phyloP scores from a whole-genome alignment of 2,329 filamentous ascomycete genomes.

The Diaporthe ampelina region DNA sequence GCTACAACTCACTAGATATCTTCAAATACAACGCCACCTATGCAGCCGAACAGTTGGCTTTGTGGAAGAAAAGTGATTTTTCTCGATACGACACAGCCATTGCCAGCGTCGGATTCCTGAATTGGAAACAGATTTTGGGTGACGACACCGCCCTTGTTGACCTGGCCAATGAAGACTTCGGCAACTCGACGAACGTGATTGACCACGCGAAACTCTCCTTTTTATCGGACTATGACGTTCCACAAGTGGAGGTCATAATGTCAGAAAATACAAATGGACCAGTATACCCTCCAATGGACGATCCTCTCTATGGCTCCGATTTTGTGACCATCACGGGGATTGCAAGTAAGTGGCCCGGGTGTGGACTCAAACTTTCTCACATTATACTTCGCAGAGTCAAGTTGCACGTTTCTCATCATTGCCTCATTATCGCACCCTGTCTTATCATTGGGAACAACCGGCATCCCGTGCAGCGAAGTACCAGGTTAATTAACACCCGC shows the following conservation, averaged over 20 bases:
- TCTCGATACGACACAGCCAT: conserved; percentile 57
- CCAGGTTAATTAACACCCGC: conserved; percentile 44
- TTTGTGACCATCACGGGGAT: conserved; percentile 45
- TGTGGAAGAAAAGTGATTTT: conserved; percentile 50
- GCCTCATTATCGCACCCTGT: background rate
- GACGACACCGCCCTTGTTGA: conserved; percentile 48
- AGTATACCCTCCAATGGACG: conserved; percentile 51
- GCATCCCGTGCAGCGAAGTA: background rate
- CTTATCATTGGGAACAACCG: too few relatives aligned
- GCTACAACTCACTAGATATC: conserved; percentile 51
- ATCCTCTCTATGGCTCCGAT: conserved; percentile 48
- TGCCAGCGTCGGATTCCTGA: conserved; percentile 57
- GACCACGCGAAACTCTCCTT: conserved; percentile 57
- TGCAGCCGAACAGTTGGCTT: conserved; percentile 55
- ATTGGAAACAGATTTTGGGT: conserved; percentile 55
- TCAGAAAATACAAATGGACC: conserved; percentile 60
- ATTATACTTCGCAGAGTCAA: background rate
- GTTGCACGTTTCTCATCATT: too few relatives aligned
- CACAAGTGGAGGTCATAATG: conserved; percentile 59
- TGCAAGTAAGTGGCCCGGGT: background rate
- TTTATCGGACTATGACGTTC: conserved; percentile 53
- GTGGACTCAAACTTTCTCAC: background rate
- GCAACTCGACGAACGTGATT: conserved; percentile 48
- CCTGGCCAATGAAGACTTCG: conserved; percentile 51
- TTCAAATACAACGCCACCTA: conserved; percentile 50